Evolutionary conservation across 768 basidiomycete genomes (phyloP), one percentile per base, ranked within the genome.

Genomic region (Epithele typhae): DNA sequence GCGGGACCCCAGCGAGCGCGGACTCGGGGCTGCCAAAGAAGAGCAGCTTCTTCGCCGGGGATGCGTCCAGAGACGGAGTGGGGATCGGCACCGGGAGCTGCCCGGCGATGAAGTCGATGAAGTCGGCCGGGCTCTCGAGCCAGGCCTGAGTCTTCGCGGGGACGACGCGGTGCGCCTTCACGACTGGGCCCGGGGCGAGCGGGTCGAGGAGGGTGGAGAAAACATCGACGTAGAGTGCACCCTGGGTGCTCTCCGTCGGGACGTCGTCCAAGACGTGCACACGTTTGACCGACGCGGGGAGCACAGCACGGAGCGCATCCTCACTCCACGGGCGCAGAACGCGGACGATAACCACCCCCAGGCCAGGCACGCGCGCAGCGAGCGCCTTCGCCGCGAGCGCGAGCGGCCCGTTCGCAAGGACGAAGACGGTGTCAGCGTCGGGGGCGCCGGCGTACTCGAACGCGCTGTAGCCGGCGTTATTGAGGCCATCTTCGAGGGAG

Each of bases 291-390:
- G 76, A 76, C 5, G 70, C 42, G 5, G 92, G 92, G 25, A 94
- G 59, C 21, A 75, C 64, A 12, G 60, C 63, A 52, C 72, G 74
- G 49, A 95, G 72, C n/a, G 78, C 75, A 17, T 72, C 68, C 49
- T 82, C 79, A 57, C 78, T 71, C 92, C 92, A 93, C 19, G 92
- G 88, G 38, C 87, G 79, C 43, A 91, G 72, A n/a, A 90, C 82
- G 52, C 87, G 84, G 43, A 92, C 84, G 37, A 77, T 65, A 45
- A 93, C 70, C 1, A 84, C 73, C 2, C 82, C 90, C 9, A 91
- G 63, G 10, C 81, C 78, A 8, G 69, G 52, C 0, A 64, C 56
- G 32, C 62, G 65, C 32, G 61, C 55, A 11, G 75, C 73, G 10
- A 81, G 61, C 1, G 77, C 73, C 54, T 81, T 77, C 18, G 82